A percentile compares a stretch with the other conserved stretches of the same genome.
Evolutionary conservation across 306 rosid genomes (phyloP).

Genomic region (Vigna mungo): DNA sequence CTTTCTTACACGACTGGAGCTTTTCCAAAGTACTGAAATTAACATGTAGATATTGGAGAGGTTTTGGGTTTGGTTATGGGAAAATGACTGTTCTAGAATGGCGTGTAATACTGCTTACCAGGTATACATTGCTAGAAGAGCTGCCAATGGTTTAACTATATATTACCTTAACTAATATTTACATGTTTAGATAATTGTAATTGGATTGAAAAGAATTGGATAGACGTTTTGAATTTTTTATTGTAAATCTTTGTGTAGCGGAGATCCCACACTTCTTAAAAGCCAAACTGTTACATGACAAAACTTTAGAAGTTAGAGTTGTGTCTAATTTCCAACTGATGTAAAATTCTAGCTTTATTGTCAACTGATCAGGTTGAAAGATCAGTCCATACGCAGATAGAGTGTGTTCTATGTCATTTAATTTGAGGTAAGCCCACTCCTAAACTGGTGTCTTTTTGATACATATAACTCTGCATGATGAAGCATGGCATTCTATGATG

Average conservation of each 20-base stretch:
- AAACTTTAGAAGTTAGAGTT: slow-evolving; percentile 8
- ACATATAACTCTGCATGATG: not conserved
- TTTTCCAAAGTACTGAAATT: no score
- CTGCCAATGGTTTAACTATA: not conserved
- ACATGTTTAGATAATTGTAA: not conserved
- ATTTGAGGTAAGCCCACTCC: slow-evolving; percentile 18
- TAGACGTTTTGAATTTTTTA: slow-evolving; percentile 4
- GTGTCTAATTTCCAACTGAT: slow-evolving; percentile 20
- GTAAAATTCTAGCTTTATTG: not conserved
- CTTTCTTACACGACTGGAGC: no score
- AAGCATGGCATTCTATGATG: not conserved
- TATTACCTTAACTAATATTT: not conserved
- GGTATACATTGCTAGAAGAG: not conserved
- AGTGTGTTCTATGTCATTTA: slow-evolving; percentile 16
- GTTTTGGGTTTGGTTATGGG: slow-evolving; percentile 17
- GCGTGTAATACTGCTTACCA: not conserved
- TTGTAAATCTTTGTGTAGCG: slow-evolving; percentile 2
- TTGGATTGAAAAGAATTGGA: not conserved
- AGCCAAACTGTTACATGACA: slow-evolving; percentile 23
- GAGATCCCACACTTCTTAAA: slow-evolving; percentile 7
- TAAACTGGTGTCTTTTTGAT: not conserved
- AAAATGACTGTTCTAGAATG: not conserved
- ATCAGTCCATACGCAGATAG: slow-evolving; percentile 3
- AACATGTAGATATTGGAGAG: no score
- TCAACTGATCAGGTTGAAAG: slow-evolving; percentile 1